Base-by-base conservation (phyloP, 1,284 basidiomycete species). In the Tilletiaria anomala region DNA sequence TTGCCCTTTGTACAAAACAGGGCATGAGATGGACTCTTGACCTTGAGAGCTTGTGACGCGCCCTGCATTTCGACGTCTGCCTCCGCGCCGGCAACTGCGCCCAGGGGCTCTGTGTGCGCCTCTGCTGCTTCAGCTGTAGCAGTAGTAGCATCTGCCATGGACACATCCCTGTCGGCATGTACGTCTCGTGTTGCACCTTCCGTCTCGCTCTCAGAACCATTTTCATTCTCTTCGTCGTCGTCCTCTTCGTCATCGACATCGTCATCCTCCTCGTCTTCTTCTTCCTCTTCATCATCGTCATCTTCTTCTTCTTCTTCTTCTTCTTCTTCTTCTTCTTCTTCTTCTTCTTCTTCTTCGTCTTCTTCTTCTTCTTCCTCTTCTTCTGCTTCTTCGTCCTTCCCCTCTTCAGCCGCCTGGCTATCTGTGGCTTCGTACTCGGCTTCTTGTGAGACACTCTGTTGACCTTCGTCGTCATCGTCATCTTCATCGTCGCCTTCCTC, bases 211-310 rank as follows among this genome's bases (percentile, higher is more conserved):
- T 18, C 5, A 24, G 6, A 16, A 2, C 17, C 41, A 14, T 32
- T 33, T n/a, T 23, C 36, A 14, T 15, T 18, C 14, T 37, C 41
- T 4, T 38, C 35, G 5, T 37, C 20, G 2, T 38, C 41, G 14
- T 45, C 48, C 10, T 56, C 57, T 10, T 42, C 52, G 29, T 52
- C 54, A 1, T 50, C 47, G 6, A 48, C 54, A 16, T 50, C 54
- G 10, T 48, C 56, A 11, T 44, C 47, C 17, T 56, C 56, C 3
- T 45, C 49, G 21, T 47, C 47, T 0, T 40, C 44, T 15, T 50
- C 50, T 29, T 47, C 53, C 11, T 48, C 53, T 18, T 58, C 51
- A 10, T 54, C 56, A 17, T 56, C 55, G 5, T 51, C 54, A 4
- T 44, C 50, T 18, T 47, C 52, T 1, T 48, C 51, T 4, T 53